These are phyloP conservation scores for Hydnum rufescens DNA, from an alignment of 768 basidiomycete genomes.

Conservation along the genomic window DNA sequence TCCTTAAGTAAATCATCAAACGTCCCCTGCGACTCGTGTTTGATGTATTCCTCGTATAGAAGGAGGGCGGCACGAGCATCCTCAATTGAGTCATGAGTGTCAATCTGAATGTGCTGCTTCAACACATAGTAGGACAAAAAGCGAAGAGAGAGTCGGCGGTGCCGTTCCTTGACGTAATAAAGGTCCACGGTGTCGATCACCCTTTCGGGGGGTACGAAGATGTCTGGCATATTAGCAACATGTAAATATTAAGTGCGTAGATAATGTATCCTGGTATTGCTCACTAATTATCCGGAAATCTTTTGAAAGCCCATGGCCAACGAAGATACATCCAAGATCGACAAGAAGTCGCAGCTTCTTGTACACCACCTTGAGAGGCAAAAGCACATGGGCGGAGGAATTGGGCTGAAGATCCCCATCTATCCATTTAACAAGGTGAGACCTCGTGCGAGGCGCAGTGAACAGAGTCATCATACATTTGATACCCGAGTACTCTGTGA, in stretches of 20 bases:
- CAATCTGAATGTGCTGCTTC: conserved; percentile 77
- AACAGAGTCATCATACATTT: conserved; percentile 61
- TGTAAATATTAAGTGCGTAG: conserved; percentile 1
- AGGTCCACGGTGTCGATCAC: conserved; percentile 96
- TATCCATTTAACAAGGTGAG: conserved; percentile 23
- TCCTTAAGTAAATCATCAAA: conserved; percentile 84
- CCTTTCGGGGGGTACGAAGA: conserved; percentile 86
- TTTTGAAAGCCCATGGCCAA: conserved; percentile 92
- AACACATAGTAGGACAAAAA: conserved; percentile 94
- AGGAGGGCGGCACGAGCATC: conserved; percentile 75
- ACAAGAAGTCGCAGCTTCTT: conserved; percentile 89
- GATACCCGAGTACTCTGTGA: conserved; percentile 95
- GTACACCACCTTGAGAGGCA: conserved; percentile 93
- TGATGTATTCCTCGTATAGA: conserved; percentile 63
- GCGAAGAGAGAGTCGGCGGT: conserved; percentile 74
- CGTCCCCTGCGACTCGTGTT: conserved; percentile 49
- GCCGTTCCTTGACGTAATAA: conserved; percentile 66
- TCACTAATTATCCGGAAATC: conserved; percentile 97
- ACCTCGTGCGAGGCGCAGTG: conserved; percentile 9
- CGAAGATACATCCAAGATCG: conserved; percentile 88
- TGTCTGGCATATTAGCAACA: conserved; percentile 33
- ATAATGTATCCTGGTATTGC: conserved; percentile 17
- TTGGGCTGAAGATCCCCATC: conserved; percentile 84
- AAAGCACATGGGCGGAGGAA: conserved; percentile 68
- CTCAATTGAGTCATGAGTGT: conserved; percentile 96